These are phyloP conservation scores for Setaria viridis DNA, from an alignment of 202 grass and related monocot species.

Conservation along the genomic window DNA sequence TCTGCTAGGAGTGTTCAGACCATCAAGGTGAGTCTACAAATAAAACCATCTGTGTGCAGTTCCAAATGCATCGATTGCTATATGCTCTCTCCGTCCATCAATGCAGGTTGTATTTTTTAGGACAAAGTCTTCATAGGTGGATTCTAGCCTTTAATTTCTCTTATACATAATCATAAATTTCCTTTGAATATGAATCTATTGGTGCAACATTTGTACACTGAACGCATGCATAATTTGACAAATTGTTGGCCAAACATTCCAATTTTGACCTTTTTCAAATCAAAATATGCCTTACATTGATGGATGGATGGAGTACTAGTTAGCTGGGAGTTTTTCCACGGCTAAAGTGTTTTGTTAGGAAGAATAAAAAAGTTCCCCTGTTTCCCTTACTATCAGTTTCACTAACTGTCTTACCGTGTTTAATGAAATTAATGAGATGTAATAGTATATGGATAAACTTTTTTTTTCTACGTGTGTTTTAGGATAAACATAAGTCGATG, in stretches of 20 bases:
- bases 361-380: not conserved
- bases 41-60: not conserved
- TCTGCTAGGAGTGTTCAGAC: slow-evolving; percentile 39
- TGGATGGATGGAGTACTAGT: not conserved
- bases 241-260: not conserved
- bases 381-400: not conserved
- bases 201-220: not conserved
- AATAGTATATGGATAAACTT: not conserved
- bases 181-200: not conserved
- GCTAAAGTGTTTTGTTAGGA: not conserved
- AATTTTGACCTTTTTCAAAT: not conserved
- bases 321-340: not conserved
- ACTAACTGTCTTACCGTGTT: not conserved
- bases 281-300: not conserved
- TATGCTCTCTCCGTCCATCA: not conserved
- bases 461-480: not conserved
- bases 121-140: not conserved
- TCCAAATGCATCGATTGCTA: not conserved
- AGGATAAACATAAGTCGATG: not conserved
- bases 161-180: not conserved
- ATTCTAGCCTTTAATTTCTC: not conserved
- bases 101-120: not conserved
- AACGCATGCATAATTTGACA: not conserved
- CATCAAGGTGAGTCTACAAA: slow-evolving; percentile 37
- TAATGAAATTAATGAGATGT: not conserved